Evolutionary conservation across 495 filamentous ascomycete genomes (phyloP).

Genomic region (Aspergillus coremiiformis): DNA sequence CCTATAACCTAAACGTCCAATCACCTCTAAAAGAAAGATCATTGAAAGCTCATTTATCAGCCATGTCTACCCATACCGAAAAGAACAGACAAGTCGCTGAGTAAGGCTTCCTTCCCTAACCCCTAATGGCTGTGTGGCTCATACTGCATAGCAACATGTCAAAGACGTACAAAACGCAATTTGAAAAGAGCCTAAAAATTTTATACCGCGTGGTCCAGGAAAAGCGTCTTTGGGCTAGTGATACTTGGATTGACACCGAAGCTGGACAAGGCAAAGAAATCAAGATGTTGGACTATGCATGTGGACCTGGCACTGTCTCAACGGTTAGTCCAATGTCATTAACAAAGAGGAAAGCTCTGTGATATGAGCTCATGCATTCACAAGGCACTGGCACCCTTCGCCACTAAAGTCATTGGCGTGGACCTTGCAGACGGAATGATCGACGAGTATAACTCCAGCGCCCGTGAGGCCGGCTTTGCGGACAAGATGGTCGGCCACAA

Average conservation of each 20-base stretch:
- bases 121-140: constrained; percentile 3
- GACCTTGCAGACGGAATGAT: constrained; percentile 66
- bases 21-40: too few relatives aligned
- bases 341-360: background rate
- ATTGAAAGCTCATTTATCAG: constrained; percentile 2
- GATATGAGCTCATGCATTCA: background rate
- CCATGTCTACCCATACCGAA: constrained; percentile 40
- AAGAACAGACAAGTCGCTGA: constrained; percentile 48
- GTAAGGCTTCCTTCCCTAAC: constrained; percentile 24
- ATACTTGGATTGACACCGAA: constrained; percentile 45
- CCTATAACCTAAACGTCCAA: background rate
- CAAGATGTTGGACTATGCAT: constrained; percentile 67
- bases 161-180: constrained; percentile 34
- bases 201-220: constrained; percentile 34
- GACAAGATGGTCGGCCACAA: constrained; percentile 49
- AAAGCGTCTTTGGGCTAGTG: constrained; percentile 55
- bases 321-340: constrained; percentile 28
- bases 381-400: constrained; percentile 53
- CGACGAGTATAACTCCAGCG: constrained; percentile 45
- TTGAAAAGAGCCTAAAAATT: constrained; percentile 30
- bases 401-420: constrained; percentile 54
- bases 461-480: constrained; percentile 31
- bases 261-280: constrained; percentile 38
- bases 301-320: constrained; percentile 59
- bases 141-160: constrained; percentile 35